Evolutionary conservation across 805 yeast genomes (phyloP).

Genomic region (Pichia insulana): DNA sequence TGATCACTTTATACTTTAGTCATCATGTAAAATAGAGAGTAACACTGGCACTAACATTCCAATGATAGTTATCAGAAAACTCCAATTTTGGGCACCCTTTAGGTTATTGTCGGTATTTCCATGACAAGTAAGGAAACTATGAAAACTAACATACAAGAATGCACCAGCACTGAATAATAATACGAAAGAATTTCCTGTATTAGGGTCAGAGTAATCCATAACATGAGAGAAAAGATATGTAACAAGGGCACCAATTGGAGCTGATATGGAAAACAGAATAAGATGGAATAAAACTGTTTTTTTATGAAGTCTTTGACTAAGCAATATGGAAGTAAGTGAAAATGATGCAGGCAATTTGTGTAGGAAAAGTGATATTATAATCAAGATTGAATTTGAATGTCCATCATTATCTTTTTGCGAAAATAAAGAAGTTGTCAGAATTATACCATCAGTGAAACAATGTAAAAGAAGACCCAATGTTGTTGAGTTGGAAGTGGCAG

Average conservation of each 20-base stretch:
- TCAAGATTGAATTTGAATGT: conserved; percentile 24
- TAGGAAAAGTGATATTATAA: conserved; percentile 52
- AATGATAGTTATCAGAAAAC: conserved; percentile 15
- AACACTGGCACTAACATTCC: conserved; percentile 26
- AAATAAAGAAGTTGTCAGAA: conserved; percentile 45
- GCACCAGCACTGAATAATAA: conserved; percentile 64
- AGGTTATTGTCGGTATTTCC: conserved; percentile 2
- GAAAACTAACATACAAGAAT: conserved; percentile 61
- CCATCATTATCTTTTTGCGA: conserved; percentile 27
- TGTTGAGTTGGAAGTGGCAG: conserved; percentile 36
- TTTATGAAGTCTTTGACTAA: conserved; percentile 28
- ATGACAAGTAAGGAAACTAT: conserved; percentile 38
- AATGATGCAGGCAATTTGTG: conserved; percentile 74
- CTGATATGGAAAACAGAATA: conserved; percentile 44
- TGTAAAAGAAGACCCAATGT: conserved; percentile 60
- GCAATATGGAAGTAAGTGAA: conserved; percentile 50
- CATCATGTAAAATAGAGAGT: conserved; percentile 21
- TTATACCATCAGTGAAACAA: conserved; percentile 64
- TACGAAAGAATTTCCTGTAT: conserved; percentile 39
- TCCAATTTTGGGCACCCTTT: conserved; percentile 4
- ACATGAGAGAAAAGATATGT: conserved; percentile 30
- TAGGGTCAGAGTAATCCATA: conserved; percentile 17
- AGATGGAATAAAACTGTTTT: conserved; percentile 37
- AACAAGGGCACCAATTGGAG: conserved; percentile 51
- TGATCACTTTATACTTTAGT: not conserved